These are phyloP conservation scores for Monascus ruber DNA, from an alignment of 2,329 filamentous ascomycete genomes.

Conservation along the genomic window DNA sequence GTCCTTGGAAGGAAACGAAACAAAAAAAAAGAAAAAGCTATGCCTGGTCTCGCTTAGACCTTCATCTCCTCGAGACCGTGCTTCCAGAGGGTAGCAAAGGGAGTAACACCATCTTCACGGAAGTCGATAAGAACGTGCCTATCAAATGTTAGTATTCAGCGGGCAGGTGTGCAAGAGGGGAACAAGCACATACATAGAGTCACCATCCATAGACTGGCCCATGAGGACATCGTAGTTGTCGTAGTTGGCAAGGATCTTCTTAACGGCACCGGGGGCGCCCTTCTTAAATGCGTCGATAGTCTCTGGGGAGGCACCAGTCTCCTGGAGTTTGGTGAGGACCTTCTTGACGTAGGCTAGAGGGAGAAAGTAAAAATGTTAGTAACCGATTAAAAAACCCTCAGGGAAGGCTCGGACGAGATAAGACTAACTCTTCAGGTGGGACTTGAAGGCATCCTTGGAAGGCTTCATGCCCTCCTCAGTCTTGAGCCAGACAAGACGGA, in stretches of 20 bases:
- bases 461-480: slow-evolving; percentile 31
- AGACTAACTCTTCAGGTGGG: slow-evolving; percentile 69
- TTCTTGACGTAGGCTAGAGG: slow-evolving; percentile 76
- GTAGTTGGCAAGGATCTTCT: slow-evolving; percentile 79
- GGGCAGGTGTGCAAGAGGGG: neutral
- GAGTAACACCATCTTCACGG: slow-evolving; percentile 88
- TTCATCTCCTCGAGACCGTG: slow-evolving; percentile 81
- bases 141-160: slow-evolving; percentile 1
- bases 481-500: slow-evolving; percentile 62
- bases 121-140: slow-evolving; percentile 92
- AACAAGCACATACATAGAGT: slow-evolving; percentile 65
- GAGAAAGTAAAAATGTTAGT: slow-evolving; percentile 1
- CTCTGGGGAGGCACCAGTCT: slow-evolving; percentile 49
- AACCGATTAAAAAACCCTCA: slow-evolving; percentile 3
- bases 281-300: slow-evolving; percentile 69
- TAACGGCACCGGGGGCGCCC: slow-evolving; percentile 61
- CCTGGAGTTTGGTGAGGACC: slow-evolving; percentile 60
- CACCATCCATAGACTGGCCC: slow-evolving; percentile 83
- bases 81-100: slow-evolving; percentile 88
- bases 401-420: neutral
- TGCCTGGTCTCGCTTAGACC: slow-evolving; percentile 50
- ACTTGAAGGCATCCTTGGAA: slow-evolving; percentile 74
- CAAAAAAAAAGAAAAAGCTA: too few relatives aligned
- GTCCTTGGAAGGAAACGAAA: too few relatives aligned
- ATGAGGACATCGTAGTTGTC: slow-evolving; percentile 94